phyloP scores from a whole-genome alignment of 2,329 filamentous ascomycete species.

The Trichophyton benhamiae region DNA sequence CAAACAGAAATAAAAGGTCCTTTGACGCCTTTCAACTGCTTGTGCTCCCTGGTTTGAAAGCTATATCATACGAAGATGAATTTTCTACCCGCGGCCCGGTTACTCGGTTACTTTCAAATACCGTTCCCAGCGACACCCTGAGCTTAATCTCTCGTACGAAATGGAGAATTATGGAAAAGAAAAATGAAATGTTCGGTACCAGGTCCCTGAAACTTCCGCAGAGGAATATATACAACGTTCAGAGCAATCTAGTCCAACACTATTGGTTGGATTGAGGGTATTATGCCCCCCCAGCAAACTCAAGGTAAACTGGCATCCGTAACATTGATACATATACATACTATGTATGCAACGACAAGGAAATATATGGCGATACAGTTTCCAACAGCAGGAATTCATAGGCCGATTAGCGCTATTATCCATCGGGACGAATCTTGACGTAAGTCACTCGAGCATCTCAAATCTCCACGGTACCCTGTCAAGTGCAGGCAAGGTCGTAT shows the following conservation, averaged over 20 bases:
- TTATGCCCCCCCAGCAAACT: not conserved
- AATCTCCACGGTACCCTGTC: not conserved
- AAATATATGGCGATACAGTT: constrained; percentile 1
- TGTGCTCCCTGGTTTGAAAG: not conserved
- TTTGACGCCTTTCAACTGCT: not conserved
- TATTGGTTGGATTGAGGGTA: not conserved
- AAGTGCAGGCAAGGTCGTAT: not conserved
- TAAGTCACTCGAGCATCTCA: not conserved
- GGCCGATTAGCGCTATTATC: not conserved
- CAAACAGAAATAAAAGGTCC: not conserved
- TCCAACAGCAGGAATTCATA: not conserved
- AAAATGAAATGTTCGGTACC: not conserved
- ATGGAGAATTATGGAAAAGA: not conserved
- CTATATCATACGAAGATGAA: not conserved
- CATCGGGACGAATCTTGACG: not conserved
- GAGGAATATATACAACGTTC: not conserved
- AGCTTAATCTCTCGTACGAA: constrained; percentile 3
- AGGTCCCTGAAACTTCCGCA: not conserved
- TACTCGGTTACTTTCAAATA: not conserved
- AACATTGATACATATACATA: not conserved
- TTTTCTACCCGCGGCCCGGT: not conserved
- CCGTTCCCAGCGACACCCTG: not conserved
- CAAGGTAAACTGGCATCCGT: not conserved
- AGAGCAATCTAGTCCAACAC: not conserved
- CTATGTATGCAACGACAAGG: not conserved